Conservation (phyloP, 148 eudicot species). For the Camellia granthamiana region DNA sequence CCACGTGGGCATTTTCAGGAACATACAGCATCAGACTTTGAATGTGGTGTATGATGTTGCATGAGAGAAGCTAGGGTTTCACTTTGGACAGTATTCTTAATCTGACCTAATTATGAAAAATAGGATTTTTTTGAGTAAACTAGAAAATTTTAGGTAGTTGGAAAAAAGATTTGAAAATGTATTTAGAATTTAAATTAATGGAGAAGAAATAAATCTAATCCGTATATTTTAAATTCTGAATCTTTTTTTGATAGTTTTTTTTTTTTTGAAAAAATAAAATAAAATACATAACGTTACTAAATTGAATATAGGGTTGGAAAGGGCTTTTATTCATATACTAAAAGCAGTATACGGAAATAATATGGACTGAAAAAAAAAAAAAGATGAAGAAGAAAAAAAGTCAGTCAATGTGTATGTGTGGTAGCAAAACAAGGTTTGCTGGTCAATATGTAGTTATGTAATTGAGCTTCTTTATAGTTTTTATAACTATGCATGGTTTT, state of each 20-base stretch:
- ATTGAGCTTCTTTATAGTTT: background rate
- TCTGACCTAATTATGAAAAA: background rate
- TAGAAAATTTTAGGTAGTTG: no score
- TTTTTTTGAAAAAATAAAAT: no score
- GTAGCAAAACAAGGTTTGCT: background rate
- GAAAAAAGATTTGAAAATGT: no score
- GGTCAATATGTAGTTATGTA: background rate
- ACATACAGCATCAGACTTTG: conserved; percentile 60
- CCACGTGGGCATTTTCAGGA: conserved; percentile 53
- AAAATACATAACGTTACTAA: no score
- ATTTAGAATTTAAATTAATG: no score
- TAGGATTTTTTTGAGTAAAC: no score
- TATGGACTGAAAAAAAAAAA: background rate
- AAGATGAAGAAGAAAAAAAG: background rate
- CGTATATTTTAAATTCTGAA: no score
- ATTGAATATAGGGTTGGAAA: no score
- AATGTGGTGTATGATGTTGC: conserved; percentile 69
- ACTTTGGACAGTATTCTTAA: conserved; percentile 41
- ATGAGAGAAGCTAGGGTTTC: conserved; percentile 71
- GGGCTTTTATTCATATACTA: background rate
- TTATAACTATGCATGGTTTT: no score
- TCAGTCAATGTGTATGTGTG: background rate
- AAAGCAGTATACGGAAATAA: background rate
- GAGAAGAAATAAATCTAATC: no score
- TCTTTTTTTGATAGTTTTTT: no score